Evolutionary conservation across 164 flowering plant species (phyloP), one percentile per base, ranked within the genome.

Genomic region (Aristolochia californica): DNA sequence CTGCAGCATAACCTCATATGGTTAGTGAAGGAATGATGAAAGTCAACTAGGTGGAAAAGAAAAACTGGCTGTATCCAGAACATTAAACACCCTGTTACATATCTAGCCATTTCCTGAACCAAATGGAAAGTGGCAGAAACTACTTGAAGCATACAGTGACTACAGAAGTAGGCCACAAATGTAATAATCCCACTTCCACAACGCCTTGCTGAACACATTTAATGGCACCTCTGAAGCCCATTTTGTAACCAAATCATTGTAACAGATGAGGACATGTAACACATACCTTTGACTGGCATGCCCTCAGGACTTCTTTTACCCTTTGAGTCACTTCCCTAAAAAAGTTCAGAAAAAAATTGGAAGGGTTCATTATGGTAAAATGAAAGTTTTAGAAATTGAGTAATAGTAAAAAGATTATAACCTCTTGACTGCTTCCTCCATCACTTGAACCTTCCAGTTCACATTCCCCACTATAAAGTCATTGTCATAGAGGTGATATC

Each of bases 391-490:
- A 34, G 9, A 34, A 34, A 34, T 34, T 34, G 40, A 34, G 40
- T 34, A 34, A n/a, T 28, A 28, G 7, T 2, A 2, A 28, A 7
- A 34, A 34, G 10, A 34, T 3, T 4, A 34, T 34, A 3, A 34
- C 40, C 40, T 34, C 40, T 34, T 8, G 11, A 34, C 10, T 12
- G 10, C 40, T 34, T 7, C 40, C 90, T 52, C 87, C 89, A 64
- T 79, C 79, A 67, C 82, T 82, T 10, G 97, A 83, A 62, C 77
- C 88, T 62, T 81, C 94, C n/a, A 56, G 57, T 21, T 70, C 69
- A 51, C 21, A 25, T 54, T 70, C 72, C 58, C 0, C 67, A 66
- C 79, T 76, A 68, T 26, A 43, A 48, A 21, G 12, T 43, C 22
- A 45, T n/a, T 18, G 58, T 54, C 45, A 54, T 21, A 61, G 23